These are phyloP conservation scores for Auricularia sp. DNA, from an alignment of 768 basidiomycete genomes.

Conservation along the genomic window DNA sequence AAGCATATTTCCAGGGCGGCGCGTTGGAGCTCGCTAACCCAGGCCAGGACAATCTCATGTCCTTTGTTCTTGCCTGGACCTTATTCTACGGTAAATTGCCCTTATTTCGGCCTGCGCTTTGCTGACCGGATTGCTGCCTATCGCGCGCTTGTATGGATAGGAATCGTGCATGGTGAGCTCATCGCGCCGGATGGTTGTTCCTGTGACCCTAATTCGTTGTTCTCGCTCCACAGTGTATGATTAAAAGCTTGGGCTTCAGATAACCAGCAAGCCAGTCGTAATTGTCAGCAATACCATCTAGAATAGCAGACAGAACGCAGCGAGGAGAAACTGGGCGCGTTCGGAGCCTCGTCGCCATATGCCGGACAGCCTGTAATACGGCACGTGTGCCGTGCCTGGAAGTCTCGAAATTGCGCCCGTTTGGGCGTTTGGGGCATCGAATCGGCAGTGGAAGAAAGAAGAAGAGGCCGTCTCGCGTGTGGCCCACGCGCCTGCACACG, in stretches of 20 bases:
- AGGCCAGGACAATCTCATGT: conserved; percentile 83
- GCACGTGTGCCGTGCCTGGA: too few species aligned
- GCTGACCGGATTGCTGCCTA: conserved; percentile 34
- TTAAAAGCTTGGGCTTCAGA: too few species aligned
- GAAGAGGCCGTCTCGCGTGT: background rate
- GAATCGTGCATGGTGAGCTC: conserved; percentile 2
- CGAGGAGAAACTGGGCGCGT: too few species aligned
- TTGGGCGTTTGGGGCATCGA: background rate
- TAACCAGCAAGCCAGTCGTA: too few species aligned
- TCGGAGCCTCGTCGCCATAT: too few species aligned
- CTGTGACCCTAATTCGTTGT: background rate
- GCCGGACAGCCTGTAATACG: too few species aligned
- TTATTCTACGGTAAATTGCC: conserved; percentile 70
- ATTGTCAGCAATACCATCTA: too few species aligned
- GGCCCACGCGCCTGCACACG: background rate
- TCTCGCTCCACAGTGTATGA: background rate
- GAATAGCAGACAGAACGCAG: too few species aligned
- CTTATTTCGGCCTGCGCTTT: conserved; percentile 24
- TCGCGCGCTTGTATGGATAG: conserved; percentile 4
- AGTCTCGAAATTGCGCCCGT: background rate
- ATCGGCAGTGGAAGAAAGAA: background rate
- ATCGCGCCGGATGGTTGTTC: background rate
- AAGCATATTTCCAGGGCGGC: conserved; percentile 55
- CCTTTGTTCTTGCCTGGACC: conserved; percentile 90
- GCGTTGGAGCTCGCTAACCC: conserved; percentile 64